These are phyloP conservation scores for Pseudogymnoascus sp. DNA, from an alignment of 2,329 filamentous ascomycete genomes.

Conservation along the genomic window DNA sequence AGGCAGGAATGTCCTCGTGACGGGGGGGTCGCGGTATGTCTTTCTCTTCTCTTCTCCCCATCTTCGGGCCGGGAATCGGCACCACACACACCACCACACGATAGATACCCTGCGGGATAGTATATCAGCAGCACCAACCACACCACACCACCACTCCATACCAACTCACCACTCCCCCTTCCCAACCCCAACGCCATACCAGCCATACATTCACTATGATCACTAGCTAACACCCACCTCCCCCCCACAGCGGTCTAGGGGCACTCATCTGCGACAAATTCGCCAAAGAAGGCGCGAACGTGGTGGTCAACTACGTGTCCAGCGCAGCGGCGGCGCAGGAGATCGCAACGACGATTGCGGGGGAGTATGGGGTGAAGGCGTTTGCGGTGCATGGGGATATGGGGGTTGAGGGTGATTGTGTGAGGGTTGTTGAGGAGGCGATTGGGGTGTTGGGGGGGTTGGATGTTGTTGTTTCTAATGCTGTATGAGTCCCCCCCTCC, in stretches of 20 bases:
- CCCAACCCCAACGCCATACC: not conserved
- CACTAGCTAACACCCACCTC: not conserved
- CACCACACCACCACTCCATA: too few species aligned
- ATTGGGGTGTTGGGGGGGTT: constrained; percentile 50
- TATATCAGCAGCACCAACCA: not conserved
- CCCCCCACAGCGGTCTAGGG: constrained; percentile 57
- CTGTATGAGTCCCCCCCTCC: constrained; percentile 36
- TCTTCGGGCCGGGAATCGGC: not conserved
- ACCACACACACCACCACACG: too few species aligned
- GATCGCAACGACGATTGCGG: constrained; percentile 41
- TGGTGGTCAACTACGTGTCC: constrained; percentile 57
- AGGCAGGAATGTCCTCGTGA: constrained; percentile 54
- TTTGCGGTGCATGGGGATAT: constrained; percentile 50
- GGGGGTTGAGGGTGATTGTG: constrained; percentile 45
- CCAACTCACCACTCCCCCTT: not conserved
- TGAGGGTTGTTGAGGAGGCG: constrained; percentile 43
- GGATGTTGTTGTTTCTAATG: constrained; percentile 58
- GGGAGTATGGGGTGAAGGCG: constrained; percentile 43
- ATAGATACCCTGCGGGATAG: not conserved
- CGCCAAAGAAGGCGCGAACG: constrained; percentile 51
- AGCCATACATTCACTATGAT: not conserved
- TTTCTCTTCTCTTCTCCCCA: constrained; percentile 17
- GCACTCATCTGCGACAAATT: constrained; percentile 52
- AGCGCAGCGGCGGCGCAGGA: constrained; percentile 46
- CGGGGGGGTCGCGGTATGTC: constrained; percentile 53